These are phyloP conservation scores for Eremochloa ophiuroides DNA, from an alignment of 176 grass and related monocot species.

Conservation along the genomic window DNA sequence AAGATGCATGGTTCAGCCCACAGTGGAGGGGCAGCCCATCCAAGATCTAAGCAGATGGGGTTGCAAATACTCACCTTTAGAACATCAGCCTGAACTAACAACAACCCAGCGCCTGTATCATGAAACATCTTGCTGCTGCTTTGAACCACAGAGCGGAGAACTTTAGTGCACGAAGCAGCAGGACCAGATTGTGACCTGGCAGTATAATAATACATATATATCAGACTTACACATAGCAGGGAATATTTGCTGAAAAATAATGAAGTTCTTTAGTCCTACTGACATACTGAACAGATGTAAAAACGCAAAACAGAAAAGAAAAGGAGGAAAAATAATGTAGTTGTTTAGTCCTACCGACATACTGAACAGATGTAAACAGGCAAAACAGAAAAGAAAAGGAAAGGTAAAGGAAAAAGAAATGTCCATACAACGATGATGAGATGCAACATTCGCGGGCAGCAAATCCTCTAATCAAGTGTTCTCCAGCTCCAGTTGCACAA, in stretches of 20 bases:
- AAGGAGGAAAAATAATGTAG: too few relatives aligned
- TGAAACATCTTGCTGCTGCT: slow-evolving; percentile 60
- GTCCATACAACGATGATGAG: slow-evolving; percentile 70
- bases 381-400: background rate
- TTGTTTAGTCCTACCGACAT: background rate
- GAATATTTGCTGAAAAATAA: background rate
- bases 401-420: background rate
- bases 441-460: slow-evolving; percentile 86
- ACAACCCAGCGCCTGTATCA: slow-evolving; percentile 69
- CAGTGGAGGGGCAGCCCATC: background rate
- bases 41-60: background rate
- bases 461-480: slow-evolving; percentile 91
- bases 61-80: slow-evolving; percentile 46
- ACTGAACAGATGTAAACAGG: background rate
- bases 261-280: too few relatives aligned
- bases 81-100: slow-evolving; percentile 80
- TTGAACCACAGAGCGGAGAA: slow-evolving; percentile 54
- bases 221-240: background rate
- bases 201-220: background rate
- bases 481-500: slow-evolving; percentile 86
- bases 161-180: slow-evolving; percentile 60
- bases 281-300: too few relatives aligned
- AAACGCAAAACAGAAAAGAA: too few relatives aligned
- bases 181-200: slow-evolving; percentile 80
- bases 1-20: slow-evolving; percentile 8